These are phyloP conservation scores for Coemansia sp. DNA, from an alignment of 192 early-diverging fungal genomes.

Conservation along the genomic window DNA sequence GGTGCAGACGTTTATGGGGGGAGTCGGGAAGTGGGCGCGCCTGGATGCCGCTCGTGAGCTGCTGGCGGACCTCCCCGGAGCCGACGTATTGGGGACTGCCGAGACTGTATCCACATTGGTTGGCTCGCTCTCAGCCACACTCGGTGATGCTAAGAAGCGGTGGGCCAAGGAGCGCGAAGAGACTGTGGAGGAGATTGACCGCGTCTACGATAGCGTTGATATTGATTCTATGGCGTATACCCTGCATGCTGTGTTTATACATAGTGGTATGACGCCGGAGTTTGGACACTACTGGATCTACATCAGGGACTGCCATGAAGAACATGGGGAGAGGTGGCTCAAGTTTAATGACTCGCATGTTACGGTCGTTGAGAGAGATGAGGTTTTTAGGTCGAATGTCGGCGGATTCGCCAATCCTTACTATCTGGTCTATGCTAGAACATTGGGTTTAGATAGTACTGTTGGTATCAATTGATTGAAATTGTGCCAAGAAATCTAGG, in stretches of 20 bases:
- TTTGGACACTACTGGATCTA: constrained; percentile 81
- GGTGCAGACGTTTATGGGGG: constrained; percentile 24
- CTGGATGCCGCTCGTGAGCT: constrained; percentile 8
- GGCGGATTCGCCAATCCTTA: constrained; percentile 62
- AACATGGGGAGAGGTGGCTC: constrained; percentile 58
- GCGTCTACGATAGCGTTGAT: constrained; percentile 19
- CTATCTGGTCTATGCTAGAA: constrained; percentile 67
- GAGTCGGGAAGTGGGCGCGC: constrained; percentile 30
- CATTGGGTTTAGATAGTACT: constrained; percentile 9
- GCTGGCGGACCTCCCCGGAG: constrained; percentile 17
- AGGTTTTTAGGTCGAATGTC: constrained; percentile 58
- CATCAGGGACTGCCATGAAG: constrained; percentile 56
- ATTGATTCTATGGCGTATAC: constrained; percentile 52
- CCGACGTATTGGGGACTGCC: constrained; percentile 2
- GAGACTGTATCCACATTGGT: constrained; percentile 4
- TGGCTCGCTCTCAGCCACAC: neutral
- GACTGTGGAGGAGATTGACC: constrained; percentile 4
- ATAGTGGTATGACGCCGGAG: constrained; percentile 63
- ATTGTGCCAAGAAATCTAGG: neutral
- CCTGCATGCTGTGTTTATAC: constrained; percentile 77
- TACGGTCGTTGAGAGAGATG: constrained; percentile 54
- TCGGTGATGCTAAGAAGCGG: constrained; percentile 6
- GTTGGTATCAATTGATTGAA: constrained; percentile 16
- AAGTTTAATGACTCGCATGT: constrained; percentile 76
- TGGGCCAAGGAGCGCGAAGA: constrained; percentile 17